A percentile compares a stretch with the other conserved stretches of the same genome.
Conservation (phyloP, 164 flowering plant species). For the Nymphaea colorata region DNA sequence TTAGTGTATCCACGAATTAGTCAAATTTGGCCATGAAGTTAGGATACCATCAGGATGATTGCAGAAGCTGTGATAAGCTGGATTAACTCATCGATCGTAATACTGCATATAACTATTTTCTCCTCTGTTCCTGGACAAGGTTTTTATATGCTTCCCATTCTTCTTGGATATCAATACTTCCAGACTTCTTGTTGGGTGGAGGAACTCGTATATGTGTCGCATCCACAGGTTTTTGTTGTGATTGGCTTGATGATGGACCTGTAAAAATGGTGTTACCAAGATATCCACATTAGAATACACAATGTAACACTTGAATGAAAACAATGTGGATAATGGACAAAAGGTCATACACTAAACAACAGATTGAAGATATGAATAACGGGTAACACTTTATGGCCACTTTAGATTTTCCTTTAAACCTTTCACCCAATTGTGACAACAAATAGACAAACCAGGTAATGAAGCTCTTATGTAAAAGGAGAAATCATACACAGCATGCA, state of each 20-base stretch:
- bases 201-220: neutral
- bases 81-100: neutral
- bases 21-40: neutral
- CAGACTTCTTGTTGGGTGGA: neutral
- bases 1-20: neutral
- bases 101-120: neutral
- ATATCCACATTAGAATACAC: constrained; percentile 3
- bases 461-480: too few relatives aligned
- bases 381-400: neutral
- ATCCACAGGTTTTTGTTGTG: constrained; percentile 6
- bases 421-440: too few relatives aligned
- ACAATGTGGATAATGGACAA: neutral
- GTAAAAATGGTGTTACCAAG: constrained; percentile 11
- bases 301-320: neutral
- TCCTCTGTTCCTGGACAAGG: constrained; percentile 6
- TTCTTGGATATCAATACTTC: constrained; percentile 6
- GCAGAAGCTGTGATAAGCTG: neutral
- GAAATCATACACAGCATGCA: too few relatives aligned
- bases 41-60: neutral
- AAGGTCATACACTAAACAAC: neutral
- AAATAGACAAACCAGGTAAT: too few relatives aligned
- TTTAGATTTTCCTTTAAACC: too few relatives aligned
- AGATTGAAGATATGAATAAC: neutral
- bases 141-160: constrained; percentile 11
- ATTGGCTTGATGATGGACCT: constrained; percentile 9